phyloP scores from a whole-genome alignment of 257 asterid species.

The Jasminum sambac region DNA sequence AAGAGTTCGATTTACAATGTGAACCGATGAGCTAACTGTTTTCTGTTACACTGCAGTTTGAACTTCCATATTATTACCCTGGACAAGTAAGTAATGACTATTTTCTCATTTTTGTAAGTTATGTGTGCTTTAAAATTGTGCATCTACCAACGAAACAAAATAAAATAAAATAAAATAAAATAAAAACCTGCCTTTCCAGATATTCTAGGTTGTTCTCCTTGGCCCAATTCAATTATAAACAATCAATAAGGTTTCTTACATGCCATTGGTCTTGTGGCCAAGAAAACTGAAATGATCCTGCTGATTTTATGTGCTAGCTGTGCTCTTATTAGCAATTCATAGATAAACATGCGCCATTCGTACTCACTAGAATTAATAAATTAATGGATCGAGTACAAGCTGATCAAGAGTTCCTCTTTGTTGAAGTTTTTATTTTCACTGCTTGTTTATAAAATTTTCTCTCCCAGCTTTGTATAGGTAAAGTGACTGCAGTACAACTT shows the following conservation, averaged over 20 bases:
- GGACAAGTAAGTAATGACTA: conserved; percentile 72
- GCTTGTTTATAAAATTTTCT: conserved; percentile 15
- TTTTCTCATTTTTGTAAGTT: neutral
- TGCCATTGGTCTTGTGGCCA: conserved; percentile 8
- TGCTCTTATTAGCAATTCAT: too few species aligned
- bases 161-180: neutral
- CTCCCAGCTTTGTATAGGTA: conserved; percentile 87
- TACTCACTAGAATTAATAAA: neutral
- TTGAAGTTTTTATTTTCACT: conserved; percentile 6
- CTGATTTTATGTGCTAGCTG: neutral
- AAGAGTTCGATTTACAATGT: conserved; percentile 5
- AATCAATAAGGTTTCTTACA: neutral
- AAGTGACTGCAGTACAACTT: conserved; percentile 85
- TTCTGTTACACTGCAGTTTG: conserved; percentile 67
- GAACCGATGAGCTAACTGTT: conserved; percentile 29
- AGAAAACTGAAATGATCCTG: conserved; percentile 1
- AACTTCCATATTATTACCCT: conserved; percentile 93
- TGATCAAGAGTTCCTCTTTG: conserved; percentile 5
- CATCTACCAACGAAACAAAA: neutral
- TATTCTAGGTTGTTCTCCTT: neutral
- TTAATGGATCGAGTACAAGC: conserved; percentile 8
- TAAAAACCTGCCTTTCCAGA: neutral
- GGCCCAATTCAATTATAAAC: neutral
- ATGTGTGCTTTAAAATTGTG: neutral
- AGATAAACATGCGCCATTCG: neutral